phyloP scores from a whole-genome alignment of 768 basidiomycete genomes.

The Podaxis carcinomalis region DNA sequence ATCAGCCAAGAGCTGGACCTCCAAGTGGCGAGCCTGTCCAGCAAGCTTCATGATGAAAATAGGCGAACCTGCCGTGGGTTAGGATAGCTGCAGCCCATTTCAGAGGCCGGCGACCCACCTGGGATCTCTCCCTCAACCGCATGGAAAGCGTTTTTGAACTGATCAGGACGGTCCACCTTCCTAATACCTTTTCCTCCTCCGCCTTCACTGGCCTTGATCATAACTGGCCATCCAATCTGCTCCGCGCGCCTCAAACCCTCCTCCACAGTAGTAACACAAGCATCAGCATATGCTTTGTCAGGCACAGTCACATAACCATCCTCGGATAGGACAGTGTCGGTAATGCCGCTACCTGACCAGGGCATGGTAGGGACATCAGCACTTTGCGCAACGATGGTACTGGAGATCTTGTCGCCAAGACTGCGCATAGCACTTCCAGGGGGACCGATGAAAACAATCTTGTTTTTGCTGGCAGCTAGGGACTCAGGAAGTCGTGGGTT shows the following conservation, averaged over 20 bases:
- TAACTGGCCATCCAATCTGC: constrained; percentile 92
- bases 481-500: constrained; percentile 96
- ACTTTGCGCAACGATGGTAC: constrained; percentile 97
- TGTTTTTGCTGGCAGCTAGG: constrained; percentile 86
- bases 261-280: constrained; percentile 86
- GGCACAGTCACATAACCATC: constrained; percentile 93
- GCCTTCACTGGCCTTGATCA: constrained; percentile 99
- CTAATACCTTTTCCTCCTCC: constrained; percentile 99
- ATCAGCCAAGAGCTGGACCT: constrained; percentile 97
- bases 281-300: constrained; percentile 81
- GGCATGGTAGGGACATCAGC: constrained; percentile 97
- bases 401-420: constrained; percentile 98
- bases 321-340: constrained; percentile 77
- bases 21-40: constrained; percentile 93
- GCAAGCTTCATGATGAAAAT: constrained; percentile 99
- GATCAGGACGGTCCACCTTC: constrained; percentile 82
- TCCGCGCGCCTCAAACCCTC: constrained; percentile 82
- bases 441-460: constrained; percentile 98
- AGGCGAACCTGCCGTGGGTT: constrained; percentile 67
- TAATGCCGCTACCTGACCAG: constrained; percentile 96
- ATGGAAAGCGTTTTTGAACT: constrained; percentile 91
- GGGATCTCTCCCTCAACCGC: constrained; percentile 97
- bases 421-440: constrained; percentile 99
- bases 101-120: constrained; percentile 44
- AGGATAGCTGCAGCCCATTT: constrained; percentile 13